Percentiles rank a stretch among this genome's conserved stretches.
phyloP scores from a whole-genome alignment of 73 alveolate genomes.

The Paramecium primaurelia region DNA sequence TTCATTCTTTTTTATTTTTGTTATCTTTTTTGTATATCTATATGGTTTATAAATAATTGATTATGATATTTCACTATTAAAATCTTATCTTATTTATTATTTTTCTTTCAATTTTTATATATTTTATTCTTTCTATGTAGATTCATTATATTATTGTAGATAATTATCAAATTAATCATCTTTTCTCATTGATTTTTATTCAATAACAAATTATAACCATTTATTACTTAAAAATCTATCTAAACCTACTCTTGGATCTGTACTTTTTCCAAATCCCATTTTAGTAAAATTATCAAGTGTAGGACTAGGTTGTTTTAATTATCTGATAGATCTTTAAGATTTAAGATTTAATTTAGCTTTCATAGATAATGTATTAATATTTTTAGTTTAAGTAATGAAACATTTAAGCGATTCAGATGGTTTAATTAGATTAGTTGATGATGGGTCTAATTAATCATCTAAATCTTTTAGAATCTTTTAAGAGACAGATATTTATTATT shows the following conservation, averaged over 20 bases:
- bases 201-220: slow-evolving; percentile 13
- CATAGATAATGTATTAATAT: not conserved
- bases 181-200: slow-evolving; percentile 24
- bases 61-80: not conserved
- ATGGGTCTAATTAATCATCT: slow-evolving; percentile 2
- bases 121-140: not conserved
- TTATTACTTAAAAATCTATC: slow-evolving; percentile 33
- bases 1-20: not conserved
- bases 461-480: not conserved
- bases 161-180: slow-evolving; percentile 4
- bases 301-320: not conserved
- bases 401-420: not conserved
- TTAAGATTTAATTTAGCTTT: not conserved
- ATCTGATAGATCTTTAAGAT: not conserved
- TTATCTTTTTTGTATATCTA: not conserved
- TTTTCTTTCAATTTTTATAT: not conserved
- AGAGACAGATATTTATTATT: not conserved
- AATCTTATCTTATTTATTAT: not conserved
- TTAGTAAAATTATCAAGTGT: not conserved
- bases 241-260: slow-evolving; percentile 5
- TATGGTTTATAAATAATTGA: not conserved
- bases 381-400: not conserved
- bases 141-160: not conserved
- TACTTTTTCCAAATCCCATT: not conserved
- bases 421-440: not conserved